Base-by-base conservation (phyloP, 192 early-diverging fungal genomes). In the Pilobolus umbonatus region DNA sequence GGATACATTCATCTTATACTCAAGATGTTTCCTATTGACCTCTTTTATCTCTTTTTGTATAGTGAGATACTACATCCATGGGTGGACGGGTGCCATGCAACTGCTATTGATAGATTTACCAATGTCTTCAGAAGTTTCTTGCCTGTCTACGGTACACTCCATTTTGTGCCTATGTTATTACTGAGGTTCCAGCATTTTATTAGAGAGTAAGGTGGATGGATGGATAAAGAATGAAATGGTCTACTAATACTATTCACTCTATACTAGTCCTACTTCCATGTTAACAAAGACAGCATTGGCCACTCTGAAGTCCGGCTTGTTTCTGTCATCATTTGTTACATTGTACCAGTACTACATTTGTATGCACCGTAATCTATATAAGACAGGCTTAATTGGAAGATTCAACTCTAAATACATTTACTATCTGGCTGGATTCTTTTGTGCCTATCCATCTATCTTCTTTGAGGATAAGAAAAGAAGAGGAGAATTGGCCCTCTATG, bases 401-500 rank as follows among this genome's bases (percentile, higher is more conserved):
- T 21, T 32, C 10, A 82, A 90, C 68, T 67, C 65, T 55, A 86
- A 87, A 64, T 75, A 71, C 28, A 29, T 78, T 17, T 90, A 89
- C 48, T 90, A 83, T 68, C 29, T 84, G 10, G 65, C 79, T 46
- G 89, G 87, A 5, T 57, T 85, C 22, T 55, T 79, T 21, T 80
- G 76, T 25, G 62, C 82, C 29, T 75, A 75, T 19, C 22, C 69
- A 0, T 67, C 83, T 11, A 89, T 92, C 44, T 78, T 92, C 61
- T 50, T 88, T 2, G 89, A 92, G 64, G 74, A 89, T 38, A 88
- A 84, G 62, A 62, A 61, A 15, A 66, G 85, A 51, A 71, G 89
- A 15, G 65, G 75, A 10, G 88, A 92, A 60, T 71, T 90, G 60
- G 87, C 88, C 3, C 78, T 92, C 72, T 90, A 92, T 73, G 84